Percentiles rank a stretch among this genome's conserved stretches.
Evolutionary conservation across 1,284 basidiomycete genomes (phyloP).

Genomic region (Sanghuangporus baumii): DNA sequence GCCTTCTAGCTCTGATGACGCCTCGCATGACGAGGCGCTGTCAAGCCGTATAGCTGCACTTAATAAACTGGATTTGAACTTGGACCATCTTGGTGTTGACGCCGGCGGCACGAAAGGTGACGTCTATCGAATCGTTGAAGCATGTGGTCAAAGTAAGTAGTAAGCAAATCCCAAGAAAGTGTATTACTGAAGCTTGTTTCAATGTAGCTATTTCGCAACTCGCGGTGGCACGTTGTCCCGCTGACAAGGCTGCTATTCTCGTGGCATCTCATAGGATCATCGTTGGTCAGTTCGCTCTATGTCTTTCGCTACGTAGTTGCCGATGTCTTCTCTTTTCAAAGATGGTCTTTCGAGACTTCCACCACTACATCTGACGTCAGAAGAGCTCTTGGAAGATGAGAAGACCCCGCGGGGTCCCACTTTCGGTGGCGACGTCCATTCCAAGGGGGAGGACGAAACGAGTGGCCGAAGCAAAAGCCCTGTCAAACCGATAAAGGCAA

Average conservation of each 20-base stretch:
- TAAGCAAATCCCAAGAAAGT: background rate
- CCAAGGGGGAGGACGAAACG: conserved; percentile 21
- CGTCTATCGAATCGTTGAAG: conserved; percentile 59
- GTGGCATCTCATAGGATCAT: conserved; percentile 81
- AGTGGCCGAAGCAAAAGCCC: conserved; percentile 17
- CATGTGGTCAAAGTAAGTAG: conserved; percentile 71
- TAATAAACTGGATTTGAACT: conserved; percentile 80
- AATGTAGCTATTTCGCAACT: conserved; percentile 64
- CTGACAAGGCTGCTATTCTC: conserved; percentile 74
- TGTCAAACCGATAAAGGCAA: conserved; percentile 20
- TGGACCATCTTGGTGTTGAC: conserved; percentile 84
- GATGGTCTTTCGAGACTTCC: conserved; percentile 67
- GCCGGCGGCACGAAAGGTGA: conserved; percentile 48
- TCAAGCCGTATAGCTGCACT: conserved; percentile 85
- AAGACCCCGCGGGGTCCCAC: conserved; percentile 31
- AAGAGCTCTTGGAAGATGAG: conserved; percentile 39
- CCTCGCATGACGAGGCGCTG: conserved; percentile 82
- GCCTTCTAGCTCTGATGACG: conserved; percentile 68
- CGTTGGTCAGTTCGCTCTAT: conserved; percentile 48
- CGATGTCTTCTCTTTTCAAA: conserved; percentile 23
- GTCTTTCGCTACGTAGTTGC: background rate
- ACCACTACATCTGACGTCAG: conserved; percentile 57
- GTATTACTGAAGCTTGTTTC: conserved; percentile 14
- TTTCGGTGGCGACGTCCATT: conserved; percentile 20
- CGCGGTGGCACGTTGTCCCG: conserved; percentile 57